Evolutionary conservation across 2,329 filamentous ascomycete genomes (phyloP), one percentile per base, ranked within the genome.

Genomic region (Whalleya microplaca): DNA sequence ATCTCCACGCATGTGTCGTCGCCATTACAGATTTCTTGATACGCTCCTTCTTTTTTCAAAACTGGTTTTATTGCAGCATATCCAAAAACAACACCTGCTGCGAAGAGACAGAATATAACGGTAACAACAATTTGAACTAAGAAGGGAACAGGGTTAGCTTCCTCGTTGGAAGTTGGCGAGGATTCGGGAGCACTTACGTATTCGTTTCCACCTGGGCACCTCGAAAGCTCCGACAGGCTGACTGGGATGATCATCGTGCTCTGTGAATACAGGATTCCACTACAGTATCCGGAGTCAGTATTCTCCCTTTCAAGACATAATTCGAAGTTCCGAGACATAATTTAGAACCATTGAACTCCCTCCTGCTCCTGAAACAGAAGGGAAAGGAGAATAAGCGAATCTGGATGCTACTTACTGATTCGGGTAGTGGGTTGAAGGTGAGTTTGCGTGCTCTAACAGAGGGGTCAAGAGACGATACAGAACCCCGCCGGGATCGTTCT

Each of bases 61-160:
- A 95, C 84, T 0, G 91, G 91, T 71, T 95, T 96, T 64, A 96
- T 79, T 12, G 91, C 91, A 14, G 91, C 91, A 72, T 91, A 96
- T 32, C 91, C 91, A 73, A 95, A 95, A 18, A 95, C 85, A 41
- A 92, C 79, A 1, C 91, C 93, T 3, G 92, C 88, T 6, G 90
- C 86, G 58, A 96, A 80, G 37, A 93, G 82, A 72, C 90, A 94
- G 70, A 89, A 90, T 10, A 90, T 65, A 1, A 91, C 85, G 5
- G 87, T 88, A 45, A 84, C 77, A 41, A 75, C 74, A n/a, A 93
- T 84, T 75, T 94, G 90, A 16, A 83, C 87, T 91, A 65, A 45
- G 23, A 29, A 12, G 37, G 41, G 43, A 50, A 56, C 50, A 18
- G 58, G 45, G 51, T 59, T 51, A 56, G 51, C 23, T 44, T 19